These are phyloP conservation scores for Dipteronia dyeriana DNA, from an alignment of 345 rosid genomes.

Conservation along the genomic window DNA sequence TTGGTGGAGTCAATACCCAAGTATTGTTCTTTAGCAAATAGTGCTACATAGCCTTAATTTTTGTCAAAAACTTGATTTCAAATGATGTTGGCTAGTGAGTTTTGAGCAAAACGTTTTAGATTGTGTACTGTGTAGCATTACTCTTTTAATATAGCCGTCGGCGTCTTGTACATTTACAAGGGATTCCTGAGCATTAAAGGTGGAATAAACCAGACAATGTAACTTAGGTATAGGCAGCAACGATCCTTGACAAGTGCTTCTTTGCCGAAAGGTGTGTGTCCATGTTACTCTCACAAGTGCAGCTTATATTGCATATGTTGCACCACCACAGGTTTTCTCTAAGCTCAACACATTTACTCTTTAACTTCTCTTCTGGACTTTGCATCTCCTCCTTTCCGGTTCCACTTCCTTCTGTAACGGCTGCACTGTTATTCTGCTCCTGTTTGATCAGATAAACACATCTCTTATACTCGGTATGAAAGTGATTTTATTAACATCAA, in stretches of 20 bases:
- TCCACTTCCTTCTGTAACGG: background rate
- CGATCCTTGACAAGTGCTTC: background rate
- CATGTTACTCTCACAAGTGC: background rate
- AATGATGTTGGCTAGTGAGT: too few species aligned
- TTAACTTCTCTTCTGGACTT: background rate
- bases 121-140: too few species aligned
- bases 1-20: too few species aligned
- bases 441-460: background rate
- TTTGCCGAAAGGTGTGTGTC: background rate
- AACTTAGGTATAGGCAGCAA: background rate
- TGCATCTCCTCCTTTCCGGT: too few species aligned
- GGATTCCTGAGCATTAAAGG: too few species aligned
- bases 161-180: too few species aligned
- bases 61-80: too few species aligned
- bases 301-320: background rate
- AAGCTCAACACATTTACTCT: background rate
- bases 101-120: too few species aligned
- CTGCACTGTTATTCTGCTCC: background rate
- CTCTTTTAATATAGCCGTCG: too few species aligned
- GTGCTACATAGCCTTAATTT: too few species aligned
- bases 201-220: background rate
- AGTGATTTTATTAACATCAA: too few species aligned
- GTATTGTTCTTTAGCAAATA: too few species aligned
- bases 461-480: background rate
- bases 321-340: background rate